Conservation (phyloP, 805 yeast species). For the Osmozyma mogii region DNA sequence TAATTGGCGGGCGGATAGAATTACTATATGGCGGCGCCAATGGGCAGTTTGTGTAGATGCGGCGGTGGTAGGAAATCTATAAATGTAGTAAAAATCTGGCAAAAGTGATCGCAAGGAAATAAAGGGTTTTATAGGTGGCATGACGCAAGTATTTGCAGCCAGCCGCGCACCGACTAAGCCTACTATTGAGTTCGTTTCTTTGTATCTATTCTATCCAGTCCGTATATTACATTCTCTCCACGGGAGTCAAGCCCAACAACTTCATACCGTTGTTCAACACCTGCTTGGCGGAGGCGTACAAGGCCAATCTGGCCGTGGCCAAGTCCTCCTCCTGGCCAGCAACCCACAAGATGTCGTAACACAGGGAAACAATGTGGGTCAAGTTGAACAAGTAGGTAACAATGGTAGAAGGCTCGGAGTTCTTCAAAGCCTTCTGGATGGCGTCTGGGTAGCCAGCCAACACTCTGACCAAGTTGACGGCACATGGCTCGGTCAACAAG, state of each 20-base stretch:
- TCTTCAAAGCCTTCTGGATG: slow-evolving; percentile 72
- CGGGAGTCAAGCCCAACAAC: slow-evolving; percentile 92
- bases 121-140: too few relatives aligned
- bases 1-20: too few relatives aligned
- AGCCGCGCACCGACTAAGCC: too few relatives aligned
- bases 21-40: too few relatives aligned
- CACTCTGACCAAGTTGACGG: slow-evolving; percentile 62
- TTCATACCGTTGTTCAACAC: slow-evolving; percentile 85
- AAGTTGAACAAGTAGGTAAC: slow-evolving; percentile 90
- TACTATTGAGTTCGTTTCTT: neutral
- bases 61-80: too few relatives aligned
- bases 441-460: slow-evolving; percentile 90
- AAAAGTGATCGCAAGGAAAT: too few relatives aligned
- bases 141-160: too few relatives aligned
- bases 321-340: slow-evolving; percentile 87
- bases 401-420: slow-evolving; percentile 85
- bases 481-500: slow-evolving; percentile 63
- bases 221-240: slow-evolving; percentile 93
- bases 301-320: slow-evolving; percentile 85
- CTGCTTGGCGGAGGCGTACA: slow-evolving; percentile 84
- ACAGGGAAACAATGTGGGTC: slow-evolving; percentile 91
- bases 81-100: too few relatives aligned
- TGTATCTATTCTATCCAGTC: neutral
- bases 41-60: too few relatives aligned
- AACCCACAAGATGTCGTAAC: slow-evolving; percentile 94